Evolutionary conservation across 2,329 filamentous ascomycete genomes (phyloP), one percentile per base, ranked within the genome.

Genomic region (Colletotrichum sp.): DNA sequence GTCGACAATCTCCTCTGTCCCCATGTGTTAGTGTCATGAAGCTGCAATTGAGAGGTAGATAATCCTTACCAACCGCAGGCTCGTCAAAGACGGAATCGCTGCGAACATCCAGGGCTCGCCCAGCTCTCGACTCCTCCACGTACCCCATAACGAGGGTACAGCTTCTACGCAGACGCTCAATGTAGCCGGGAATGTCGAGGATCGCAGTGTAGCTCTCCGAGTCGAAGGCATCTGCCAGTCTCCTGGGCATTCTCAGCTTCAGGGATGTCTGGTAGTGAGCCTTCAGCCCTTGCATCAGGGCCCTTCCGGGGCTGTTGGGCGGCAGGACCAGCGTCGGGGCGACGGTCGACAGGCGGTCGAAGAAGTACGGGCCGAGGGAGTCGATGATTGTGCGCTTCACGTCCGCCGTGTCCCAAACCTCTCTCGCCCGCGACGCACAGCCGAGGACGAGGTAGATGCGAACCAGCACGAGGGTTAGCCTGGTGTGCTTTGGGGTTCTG

Each of bases 371-470:
- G 4, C 85, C 89, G 1, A 92, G 84, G 0, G 90, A 89, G 77
- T 92, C 90, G n/a, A 90, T 87, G 32, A 91, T 89, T 0, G 89
- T 90, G 26, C 90, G 87, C 81, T 92, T 92, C 3, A 92, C 87
- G 5, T 87, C 89, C 12, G 91, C 84, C 0, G 84, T 84, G 13
- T 85, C 83, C 89, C 90, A 92, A 3, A 90, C 81, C 39, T 87
- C 81, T 28, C 86, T 83, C 0, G 88, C 89, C 22, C 85, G 84
- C 2, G 87, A 84, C 1, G 85, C 85, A 15, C 88, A 89, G 9
- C 90, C 90, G 8, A 91, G 82, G 5, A 88, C 81, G 12, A 91
- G 82, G 67, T 90, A 89, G 4, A 92, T 80, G 71, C 90, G 89
- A 2, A 90, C 84, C 0, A 92, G 83, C 0, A 92, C 77, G 6